phyloP scores from a whole-genome alignment of 2,329 filamentous ascomycete species.

The Didymella glomerata region DNA sequence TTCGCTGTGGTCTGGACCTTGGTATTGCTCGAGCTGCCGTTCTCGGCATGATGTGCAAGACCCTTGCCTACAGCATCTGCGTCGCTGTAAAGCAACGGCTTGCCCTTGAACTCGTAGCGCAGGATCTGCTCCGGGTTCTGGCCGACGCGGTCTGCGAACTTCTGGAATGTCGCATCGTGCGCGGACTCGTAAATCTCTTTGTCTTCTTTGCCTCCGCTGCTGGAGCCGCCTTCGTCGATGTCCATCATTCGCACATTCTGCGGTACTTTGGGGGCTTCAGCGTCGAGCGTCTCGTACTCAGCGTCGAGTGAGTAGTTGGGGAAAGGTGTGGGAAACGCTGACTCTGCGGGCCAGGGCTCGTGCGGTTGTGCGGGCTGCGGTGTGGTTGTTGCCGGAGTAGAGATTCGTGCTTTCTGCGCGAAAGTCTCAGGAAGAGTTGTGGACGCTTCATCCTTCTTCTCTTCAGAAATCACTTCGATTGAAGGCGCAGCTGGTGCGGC shows the following conservation, averaged over 20 bases:
- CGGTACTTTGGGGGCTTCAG: constrained; percentile 59
- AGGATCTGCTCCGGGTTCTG: constrained; percentile 62
- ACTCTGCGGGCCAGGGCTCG: constrained; percentile 78
- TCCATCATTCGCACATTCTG: constrained; percentile 57
- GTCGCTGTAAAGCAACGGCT: constrained; percentile 78
- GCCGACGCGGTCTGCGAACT: constrained; percentile 60
- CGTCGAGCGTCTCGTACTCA: constrained; percentile 86
- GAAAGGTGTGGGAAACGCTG: constrained; percentile 74
- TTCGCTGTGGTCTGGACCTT: constrained; percentile 40
- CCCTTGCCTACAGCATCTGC: constrained; percentile 75
- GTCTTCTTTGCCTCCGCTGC: constrained; percentile 52
- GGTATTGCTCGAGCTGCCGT: constrained; percentile 33
- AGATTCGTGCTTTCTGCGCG: constrained; percentile 71
- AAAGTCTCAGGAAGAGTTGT: constrained; percentile 76
- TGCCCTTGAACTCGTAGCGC: constrained; percentile 59
- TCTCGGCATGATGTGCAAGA: constrained; percentile 55
- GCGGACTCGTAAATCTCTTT: constrained; percentile 59
- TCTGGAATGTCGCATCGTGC: constrained; percentile 61
- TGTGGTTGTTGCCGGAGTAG: constrained; percentile 49
- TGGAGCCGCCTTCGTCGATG: constrained; percentile 44
- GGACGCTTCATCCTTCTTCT: constrained; percentile 36
- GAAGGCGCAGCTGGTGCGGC: constrained; percentile 34
- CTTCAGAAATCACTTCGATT: constrained; percentile 25
- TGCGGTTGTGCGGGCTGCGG: constrained; percentile 53
- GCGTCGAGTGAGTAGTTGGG: constrained; percentile 83